Evolutionary conservation across 1,284 basidiomycete species (phyloP).

Genomic region (Pterulicium gracile): DNA sequence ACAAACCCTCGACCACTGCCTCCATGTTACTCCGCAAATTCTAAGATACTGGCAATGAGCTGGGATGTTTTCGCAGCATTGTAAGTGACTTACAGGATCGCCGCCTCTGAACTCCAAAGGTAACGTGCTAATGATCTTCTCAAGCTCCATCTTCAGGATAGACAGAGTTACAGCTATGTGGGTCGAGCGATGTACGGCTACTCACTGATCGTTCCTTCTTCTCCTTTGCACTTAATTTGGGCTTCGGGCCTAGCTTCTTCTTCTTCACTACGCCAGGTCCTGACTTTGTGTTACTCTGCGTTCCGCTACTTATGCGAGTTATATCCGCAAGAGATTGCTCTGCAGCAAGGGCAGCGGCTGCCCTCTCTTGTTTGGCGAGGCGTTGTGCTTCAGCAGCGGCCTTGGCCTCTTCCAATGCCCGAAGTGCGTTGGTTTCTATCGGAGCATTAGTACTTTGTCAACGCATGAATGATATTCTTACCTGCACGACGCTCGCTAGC

Average conservation of each 20-base stretch:
- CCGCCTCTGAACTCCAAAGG: constrained; percentile 87
- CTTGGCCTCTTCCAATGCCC: constrained; percentile 23
- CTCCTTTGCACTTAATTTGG: constrained; percentile 68
- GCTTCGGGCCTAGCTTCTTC: constrained; percentile 35
- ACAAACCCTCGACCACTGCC: constrained; percentile 57
- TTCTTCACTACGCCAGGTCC: constrained; percentile 45
- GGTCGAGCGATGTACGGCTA: constrained; percentile 3
- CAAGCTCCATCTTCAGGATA: constrained; percentile 43
- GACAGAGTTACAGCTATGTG: neutral
- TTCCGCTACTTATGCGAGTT: constrained; percentile 15
- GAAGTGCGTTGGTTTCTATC: constrained; percentile 36
- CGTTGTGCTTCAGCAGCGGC: constrained; percentile 20
- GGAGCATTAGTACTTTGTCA: no score
- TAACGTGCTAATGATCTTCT: constrained; percentile 66
- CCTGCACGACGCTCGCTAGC: constrained; percentile 53
- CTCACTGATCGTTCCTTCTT: constrained; percentile 71
- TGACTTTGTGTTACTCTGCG: constrained; percentile 12
- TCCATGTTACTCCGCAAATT: constrained; percentile 70
- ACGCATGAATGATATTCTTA: no score
- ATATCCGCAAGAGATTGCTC: constrained; percentile 23
- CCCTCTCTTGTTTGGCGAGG: constrained; percentile 22
- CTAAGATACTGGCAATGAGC: constrained; percentile 23
- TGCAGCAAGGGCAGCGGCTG: constrained; percentile 27
- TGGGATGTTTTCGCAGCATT: neutral
- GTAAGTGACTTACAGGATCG: constrained; percentile 51